Evolutionary conservation across 148 eudicot genomes (phyloP), one percentile per base, ranked within the genome.

Genomic region (Camellia japonica): DNA sequence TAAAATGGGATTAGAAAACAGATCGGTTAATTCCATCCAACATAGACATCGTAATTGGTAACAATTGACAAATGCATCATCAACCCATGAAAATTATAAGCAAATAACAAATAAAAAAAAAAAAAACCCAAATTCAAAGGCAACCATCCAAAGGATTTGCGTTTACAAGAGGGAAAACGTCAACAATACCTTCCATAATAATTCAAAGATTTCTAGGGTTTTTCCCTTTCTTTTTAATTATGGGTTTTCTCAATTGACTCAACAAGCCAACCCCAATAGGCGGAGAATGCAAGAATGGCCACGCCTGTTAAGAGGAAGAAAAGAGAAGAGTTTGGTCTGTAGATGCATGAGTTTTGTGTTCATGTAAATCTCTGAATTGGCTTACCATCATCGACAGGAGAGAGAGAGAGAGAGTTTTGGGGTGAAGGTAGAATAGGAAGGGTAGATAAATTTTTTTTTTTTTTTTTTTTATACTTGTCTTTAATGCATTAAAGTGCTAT

Each of bases 201-300:
- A 41, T 19, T n/a, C 0, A 47, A 71, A 71, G 3, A 49, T 49
- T 68, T 71, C 58, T 49, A 9, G 38, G 73, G 56, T 8, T 46
- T n/a, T 5, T 15, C 18, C 38, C 1, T 9, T 52, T 10, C 30
- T 5, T 47, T 44, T n/a, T 67, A 14, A 19, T 44, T 15, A 47
- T 43, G 72, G 18, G 71, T 67, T 19, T 46, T 20, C 16, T 71
- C 16, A 47, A 49, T 47, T 71, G 15, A 49, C 56, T 71, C 58
- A 71, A 49, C 56, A 71, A 71, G 74, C 16, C 56, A 71, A 71
- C 51, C 58, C 74, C 74, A 19, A 30, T 49, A 71, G 16, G 74
- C 56, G 74, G 56, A 71, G 74, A 71, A 49, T 19, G 55, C 56
- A 70, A 47, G 16, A 71, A 49, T 49, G 56, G 58, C 20, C 58